Base-by-base conservation (phyloP, 2,329 filamentous ascomycete genomes). In the Ophioceras dolichostomum region DNA sequence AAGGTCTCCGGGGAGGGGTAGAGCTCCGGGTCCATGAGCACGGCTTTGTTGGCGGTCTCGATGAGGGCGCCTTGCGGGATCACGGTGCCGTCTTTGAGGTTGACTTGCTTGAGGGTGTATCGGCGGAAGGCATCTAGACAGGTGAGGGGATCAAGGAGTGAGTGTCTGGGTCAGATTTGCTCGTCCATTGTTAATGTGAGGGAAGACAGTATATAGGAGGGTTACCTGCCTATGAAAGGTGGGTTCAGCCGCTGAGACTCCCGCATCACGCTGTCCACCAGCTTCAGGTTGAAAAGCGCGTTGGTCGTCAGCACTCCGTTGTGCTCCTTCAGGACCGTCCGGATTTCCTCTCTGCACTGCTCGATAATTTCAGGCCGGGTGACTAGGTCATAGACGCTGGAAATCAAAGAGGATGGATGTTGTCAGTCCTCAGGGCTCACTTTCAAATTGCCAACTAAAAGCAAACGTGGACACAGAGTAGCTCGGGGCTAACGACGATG, bases 341-440 rank as follows among this genome's bases (percentile, higher is more conserved):
- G 47, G 10, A 69, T 65, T 44, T 77, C 72, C 16, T 69, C 57
- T 2, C 72, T 63, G 2, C 76, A 49, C 10, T 64, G 60, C 7
- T 66, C 57, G 32, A 70, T 53, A 45, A 68, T 59, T 19, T 75
- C 64, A 0, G 69, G 70, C 43, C 58, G 53, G 4, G 64, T 57
- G 0, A 62, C 63, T 3, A 79, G 48, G 36, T 70, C 65, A 45
- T 68, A 71, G 4, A 37, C 10, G 8, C 22, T 26, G n/a, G n/a
- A n/a, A n/a, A n/a, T n/a, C n/a, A n/a, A n/a, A n/a, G n/a, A n/a
- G n/a, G n/a, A n/a, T n/a, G n/a, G 35, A 77, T 58, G 8, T 61
- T 60, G 16, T 3, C 8, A 17, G 35, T 7, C 12, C 14, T 18
- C 20, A 24, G 32, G n/a, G n/a, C n/a, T n/a, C n/a, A n/a, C n/a